Percentiles rank a stretch among this genome's conserved stretches.
These are phyloP conservation scores for Chlamydomonas applanata DNA, from an alignment of 139 green algal genomes.

Conservation along the genomic window DNA sequence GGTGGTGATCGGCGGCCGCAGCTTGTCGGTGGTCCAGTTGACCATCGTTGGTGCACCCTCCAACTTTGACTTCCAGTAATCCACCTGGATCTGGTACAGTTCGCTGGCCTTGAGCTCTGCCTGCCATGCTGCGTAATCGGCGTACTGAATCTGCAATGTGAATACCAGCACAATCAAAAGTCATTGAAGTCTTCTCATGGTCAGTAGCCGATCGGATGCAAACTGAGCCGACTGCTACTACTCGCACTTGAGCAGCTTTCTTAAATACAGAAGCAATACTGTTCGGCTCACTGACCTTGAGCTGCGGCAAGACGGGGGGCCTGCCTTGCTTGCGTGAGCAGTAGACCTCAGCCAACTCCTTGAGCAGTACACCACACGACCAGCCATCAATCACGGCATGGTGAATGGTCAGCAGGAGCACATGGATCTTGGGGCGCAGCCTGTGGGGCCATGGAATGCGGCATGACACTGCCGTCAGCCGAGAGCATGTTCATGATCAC, in stretches of 20 bases:
- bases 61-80: constrained; percentile 3
- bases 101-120: not conserved
- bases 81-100: not conserved
- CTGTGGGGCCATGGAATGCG: too few species aligned
- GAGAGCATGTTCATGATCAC: too few species aligned
- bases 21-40: not conserved
- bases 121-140: constrained; percentile 8
- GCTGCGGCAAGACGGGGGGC: not conserved
- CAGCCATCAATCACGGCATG: constrained; percentile 5
- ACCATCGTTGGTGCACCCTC: not conserved
- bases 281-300: too few species aligned
- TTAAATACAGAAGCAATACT: too few species aligned
- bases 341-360: not conserved
- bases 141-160: constrained; percentile 8
- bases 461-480: too few species aligned
- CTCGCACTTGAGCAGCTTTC: too few species aligned
- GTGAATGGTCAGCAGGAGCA: not conserved
- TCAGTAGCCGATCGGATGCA: too few species aligned
- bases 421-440: too few species aligned
- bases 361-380: not conserved
- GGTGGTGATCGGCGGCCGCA: not conserved
- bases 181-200: too few species aligned
- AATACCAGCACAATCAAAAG: too few species aligned
- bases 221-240: too few species aligned
- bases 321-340: not conserved